Percentiles rank a stretch among this genome's conserved stretches.
Evolutionary conservation across 805 yeast genomes (phyloP).

Genomic region (Yarrowia sp.): DNA sequence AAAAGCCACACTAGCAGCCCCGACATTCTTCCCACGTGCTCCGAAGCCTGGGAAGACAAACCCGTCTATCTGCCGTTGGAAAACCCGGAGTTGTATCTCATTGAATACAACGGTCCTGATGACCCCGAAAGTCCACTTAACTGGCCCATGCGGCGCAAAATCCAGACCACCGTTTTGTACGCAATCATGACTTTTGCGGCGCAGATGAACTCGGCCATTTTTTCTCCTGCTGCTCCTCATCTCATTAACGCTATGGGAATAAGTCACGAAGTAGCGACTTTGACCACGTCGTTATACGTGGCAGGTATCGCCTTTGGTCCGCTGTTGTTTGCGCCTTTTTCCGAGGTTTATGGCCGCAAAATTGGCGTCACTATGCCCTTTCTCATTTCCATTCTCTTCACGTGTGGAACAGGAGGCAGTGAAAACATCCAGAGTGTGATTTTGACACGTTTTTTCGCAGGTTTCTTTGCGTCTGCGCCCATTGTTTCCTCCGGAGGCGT

Average conservation of each 20-base stretch:
- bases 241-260: conserved; percentile 48
- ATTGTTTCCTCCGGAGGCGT: conserved; percentile 76
- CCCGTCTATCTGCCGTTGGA: conserved; percentile 1
- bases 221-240: conserved; percentile 58
- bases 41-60: neutral
- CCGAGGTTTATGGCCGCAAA: conserved; percentile 56
- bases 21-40: neutral
- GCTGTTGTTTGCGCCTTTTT: conserved; percentile 55
- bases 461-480: conserved; percentile 72
- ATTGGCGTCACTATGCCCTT: conserved; percentile 51
- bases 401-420: conserved; percentile 55
- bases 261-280: conserved; percentile 56
- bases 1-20: neutral
- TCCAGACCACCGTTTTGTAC: conserved; percentile 53
- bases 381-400: conserved; percentile 47
- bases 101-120: conserved; percentile 37
- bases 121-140: conserved; percentile 37
- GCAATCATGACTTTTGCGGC: conserved; percentile 57
- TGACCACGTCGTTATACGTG: conserved; percentile 56
- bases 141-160: conserved; percentile 49
- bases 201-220: conserved; percentile 67
- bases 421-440: conserved; percentile 60
- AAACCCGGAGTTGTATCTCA: conserved; percentile 28
- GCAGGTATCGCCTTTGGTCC: conserved; percentile 66
- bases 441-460: conserved; percentile 63